Evolutionary conservation across 192 early-diverging fungal species (phyloP), one percentile per base, ranked within the genome.

Genomic region (Phlyctochytrium planicorne): DNA sequence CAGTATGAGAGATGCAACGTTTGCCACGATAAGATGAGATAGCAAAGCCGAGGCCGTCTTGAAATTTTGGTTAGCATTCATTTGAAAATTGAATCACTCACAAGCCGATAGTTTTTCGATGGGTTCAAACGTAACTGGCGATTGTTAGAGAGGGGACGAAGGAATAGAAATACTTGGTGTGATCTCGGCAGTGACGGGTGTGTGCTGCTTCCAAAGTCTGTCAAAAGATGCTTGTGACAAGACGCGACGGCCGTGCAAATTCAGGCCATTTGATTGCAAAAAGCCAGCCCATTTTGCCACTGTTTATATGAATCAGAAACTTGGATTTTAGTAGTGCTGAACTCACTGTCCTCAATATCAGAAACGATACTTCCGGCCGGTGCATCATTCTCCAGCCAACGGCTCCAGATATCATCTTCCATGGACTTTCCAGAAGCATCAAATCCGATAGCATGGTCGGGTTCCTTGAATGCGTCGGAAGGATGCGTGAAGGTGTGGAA

Each of bases 21-120:
- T 36, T 68, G 23, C 59, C 67, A 34, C 67, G 67, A 40, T 61
- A 68, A 3, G 56, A 61, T 30, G 56, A n/a, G 4, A 68, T 56
- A 14, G 36, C n/a, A 53, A 53, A 68, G 10, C 67, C 67, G 4
- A 68, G 59, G 3, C 67, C 67, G 20, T 40, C 65, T 66, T n/a
- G n/a, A 23, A 52, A 27, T 27, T 23, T 23, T 24, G 27, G 23
- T 17, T 17, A 30, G 16, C 16, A 59, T 29, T 23, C 17, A 16
- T 47, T 6, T 14, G n/a, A 14, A 20, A 6, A 20, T 20, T 6
- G 20, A 6, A 14, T 20, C 20, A 47, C 40, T 47, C 20, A 47
- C 40, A 47, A 47, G 40, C 6, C 20, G 6, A 20, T 14, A 47
- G n/a, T n/a, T n/a, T n/a, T n/a, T n/a, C n/a, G n/a, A n/a, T n/a